A percentile compares a stretch with the other conserved stretches of the same genome.
Conservation (phyloP, 208 protist species). For the Wallacemonas sp. region DNA sequence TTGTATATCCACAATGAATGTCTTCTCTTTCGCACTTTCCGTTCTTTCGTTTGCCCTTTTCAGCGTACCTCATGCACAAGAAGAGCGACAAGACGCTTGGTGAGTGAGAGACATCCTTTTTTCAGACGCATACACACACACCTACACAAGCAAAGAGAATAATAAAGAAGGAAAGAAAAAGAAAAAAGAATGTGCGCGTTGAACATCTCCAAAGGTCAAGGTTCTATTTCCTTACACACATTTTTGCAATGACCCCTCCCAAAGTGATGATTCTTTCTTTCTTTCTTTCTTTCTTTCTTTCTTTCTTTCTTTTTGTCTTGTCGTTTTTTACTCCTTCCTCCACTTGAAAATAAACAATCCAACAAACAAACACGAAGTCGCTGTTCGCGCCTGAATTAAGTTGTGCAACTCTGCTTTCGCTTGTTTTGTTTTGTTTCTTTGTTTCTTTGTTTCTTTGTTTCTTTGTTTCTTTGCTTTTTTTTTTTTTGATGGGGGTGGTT, state of each 20-base stretch:
- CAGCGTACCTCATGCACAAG: no score
- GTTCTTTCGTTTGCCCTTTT: no score
- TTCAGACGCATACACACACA: no score
- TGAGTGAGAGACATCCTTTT: no score
- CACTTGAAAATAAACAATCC: neutral
- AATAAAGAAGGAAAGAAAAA: no score
- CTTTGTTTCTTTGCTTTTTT: constrained; percentile 7
- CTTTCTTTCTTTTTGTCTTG: constrained; percentile 5
- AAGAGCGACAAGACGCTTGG: no score
- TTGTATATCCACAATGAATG: neutral
- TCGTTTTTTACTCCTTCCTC: constrained; percentile 16
- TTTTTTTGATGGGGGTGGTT: neutral
- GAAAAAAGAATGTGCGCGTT: no score
- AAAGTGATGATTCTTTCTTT: constrained; percentile 3
- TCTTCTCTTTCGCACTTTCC: neutral
- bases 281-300: constrained; percentile 7
- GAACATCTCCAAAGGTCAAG: no score
- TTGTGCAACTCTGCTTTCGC: constrained; percentile 9
- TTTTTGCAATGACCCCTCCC: constrained; percentile 12
- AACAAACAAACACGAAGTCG: constrained; percentile 8
- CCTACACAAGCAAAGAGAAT: no score
- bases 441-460: neutral
- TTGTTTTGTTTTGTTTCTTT: constrained; percentile 3
- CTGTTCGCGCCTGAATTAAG: constrained; percentile 17
- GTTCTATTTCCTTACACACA: neutral